phyloP scores from a whole-genome alignment of 805 yeast genomes.

The Saitoella complicata region DNA sequence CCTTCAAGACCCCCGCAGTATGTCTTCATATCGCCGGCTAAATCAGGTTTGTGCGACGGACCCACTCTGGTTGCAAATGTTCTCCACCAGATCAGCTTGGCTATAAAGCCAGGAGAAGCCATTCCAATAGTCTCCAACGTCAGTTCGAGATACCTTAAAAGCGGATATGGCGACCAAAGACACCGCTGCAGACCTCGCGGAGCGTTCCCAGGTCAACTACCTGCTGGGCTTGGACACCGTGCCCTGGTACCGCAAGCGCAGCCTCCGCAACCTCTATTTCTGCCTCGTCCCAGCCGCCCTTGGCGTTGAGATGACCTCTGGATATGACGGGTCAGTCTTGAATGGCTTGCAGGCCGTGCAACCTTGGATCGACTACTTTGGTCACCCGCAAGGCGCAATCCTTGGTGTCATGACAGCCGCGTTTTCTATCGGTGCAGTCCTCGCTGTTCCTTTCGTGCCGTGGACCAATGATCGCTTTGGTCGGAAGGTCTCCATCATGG shows the following conservation, averaged over 20 bases:
- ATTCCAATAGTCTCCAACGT: no score
- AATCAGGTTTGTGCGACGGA: no score
- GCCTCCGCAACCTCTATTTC: neutral
- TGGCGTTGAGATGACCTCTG: neutral
- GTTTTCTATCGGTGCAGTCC: neutral
- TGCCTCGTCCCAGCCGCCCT: neutral
- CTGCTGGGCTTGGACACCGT: no score
- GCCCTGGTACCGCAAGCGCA: neutral
- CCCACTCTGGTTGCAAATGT: no score
- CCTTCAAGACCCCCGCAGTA: no score
- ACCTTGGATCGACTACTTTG: neutral
- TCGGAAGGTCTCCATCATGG: neutral
- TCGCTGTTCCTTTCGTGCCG: neutral
- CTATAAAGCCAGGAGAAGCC: no score
- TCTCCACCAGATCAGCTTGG: no score
- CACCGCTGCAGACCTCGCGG: no score
- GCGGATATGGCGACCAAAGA: no score
- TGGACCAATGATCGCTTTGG: neutral
- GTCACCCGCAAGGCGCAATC: neutral
- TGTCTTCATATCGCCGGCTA: no score
- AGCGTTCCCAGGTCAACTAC: no score
- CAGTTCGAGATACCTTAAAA: no score
- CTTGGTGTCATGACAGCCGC: constrained; percentile 1
- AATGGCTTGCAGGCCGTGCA: neutral
- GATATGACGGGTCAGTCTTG: neutral